Evolutionary conservation across 2,329 filamentous ascomycete species (phyloP).

Genomic region (Cladorrhinum sp.): DNA sequence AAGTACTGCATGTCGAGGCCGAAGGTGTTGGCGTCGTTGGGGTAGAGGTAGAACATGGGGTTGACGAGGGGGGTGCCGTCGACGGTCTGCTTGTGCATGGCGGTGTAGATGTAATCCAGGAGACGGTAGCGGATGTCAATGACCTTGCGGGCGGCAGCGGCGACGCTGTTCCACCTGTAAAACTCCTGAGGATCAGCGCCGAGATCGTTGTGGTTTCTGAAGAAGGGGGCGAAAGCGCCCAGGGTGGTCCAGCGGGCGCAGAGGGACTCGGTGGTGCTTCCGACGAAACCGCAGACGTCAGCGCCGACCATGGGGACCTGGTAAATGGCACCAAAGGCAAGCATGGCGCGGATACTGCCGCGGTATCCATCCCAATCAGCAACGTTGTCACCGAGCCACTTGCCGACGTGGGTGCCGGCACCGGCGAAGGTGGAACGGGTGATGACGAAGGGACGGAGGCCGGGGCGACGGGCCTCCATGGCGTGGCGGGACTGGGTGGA

Average conservation of each 20-base stretch:
- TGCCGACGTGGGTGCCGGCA: constrained; percentile 60
- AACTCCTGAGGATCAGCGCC: constrained; percentile 63
- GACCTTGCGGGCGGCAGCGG: constrained; percentile 59
- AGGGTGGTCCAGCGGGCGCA: constrained; percentile 74
- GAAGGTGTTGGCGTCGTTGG: constrained; percentile 40
- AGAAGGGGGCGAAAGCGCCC: constrained; percentile 73
- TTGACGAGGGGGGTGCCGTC: constrained; percentile 64
- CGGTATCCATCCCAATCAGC: constrained; percentile 57
- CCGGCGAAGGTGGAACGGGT: constrained; percentile 75
- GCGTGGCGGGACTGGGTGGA: constrained; percentile 60
- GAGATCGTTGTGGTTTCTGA: constrained; percentile 65
- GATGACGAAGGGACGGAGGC: constrained; percentile 65
- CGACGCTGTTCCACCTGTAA: constrained; percentile 63
- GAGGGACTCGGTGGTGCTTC: constrained; percentile 62
- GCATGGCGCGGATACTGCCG: constrained; percentile 54
- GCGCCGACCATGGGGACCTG: constrained; percentile 67
- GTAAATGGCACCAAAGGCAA: constrained; percentile 62
- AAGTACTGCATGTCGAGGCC: constrained; percentile 47
- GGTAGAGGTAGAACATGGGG: constrained; percentile 69
- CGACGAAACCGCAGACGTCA: constrained; percentile 75
- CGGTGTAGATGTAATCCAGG: constrained; percentile 73
- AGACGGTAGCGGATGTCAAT: constrained; percentile 68
- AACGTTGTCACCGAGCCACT: constrained; percentile 61
- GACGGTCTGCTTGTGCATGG: constrained; percentile 57
- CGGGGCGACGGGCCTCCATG: constrained; percentile 63